Evolutionary conservation across 2,329 filamentous ascomycete species (phyloP), one percentile per base, ranked within the genome.

Genomic region (Trematosphaeria pertusa): DNA sequence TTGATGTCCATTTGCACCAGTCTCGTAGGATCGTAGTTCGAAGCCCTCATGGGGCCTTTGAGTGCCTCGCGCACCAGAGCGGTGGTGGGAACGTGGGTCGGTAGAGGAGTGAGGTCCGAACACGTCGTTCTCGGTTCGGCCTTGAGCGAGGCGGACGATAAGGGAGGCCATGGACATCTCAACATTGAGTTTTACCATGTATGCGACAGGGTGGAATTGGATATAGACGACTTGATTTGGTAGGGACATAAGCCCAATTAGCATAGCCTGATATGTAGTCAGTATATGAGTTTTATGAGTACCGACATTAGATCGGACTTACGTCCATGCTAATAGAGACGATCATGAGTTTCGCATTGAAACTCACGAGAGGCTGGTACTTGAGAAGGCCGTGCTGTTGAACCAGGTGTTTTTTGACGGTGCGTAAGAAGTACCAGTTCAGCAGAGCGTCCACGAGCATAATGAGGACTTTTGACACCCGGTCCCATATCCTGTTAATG

Each of bases 401-500:
- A 2, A 77, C 64, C 2, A 78, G 65, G 3, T 70, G 61, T 7
- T 58, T 54, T 45, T 71, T 69, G 17, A 77, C 73, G 3, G 65
- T 73, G 11, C 55, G 56, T 2, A 83, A 67, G 54, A 83, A 83
- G 52, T 80, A 81, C 60, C 70, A 76, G 46, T 83, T 83, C n/a
- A 83, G 71, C 0, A 57, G 63, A 1, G 72, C 77, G 46, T 83
- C 80, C 5, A 82, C 70, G 1, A 80, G 37, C 2, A 81, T 61
- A 50, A 81, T 81, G 3, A 83, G 66, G 1, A 76, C 70, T 50
- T 83, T 83, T 11, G 79, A 79, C 19, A 74, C 65, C 18, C 79
- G 75, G 39, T 83, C 80, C 80, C 80, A 83, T 18, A 78, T 64
- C 0, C 73, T 61, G 51, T 83, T 83, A 44, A 82, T 64, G 0